Conservation (phyloP, 768 basidiomycete species). For the Lactifluus piperatus region DNA sequence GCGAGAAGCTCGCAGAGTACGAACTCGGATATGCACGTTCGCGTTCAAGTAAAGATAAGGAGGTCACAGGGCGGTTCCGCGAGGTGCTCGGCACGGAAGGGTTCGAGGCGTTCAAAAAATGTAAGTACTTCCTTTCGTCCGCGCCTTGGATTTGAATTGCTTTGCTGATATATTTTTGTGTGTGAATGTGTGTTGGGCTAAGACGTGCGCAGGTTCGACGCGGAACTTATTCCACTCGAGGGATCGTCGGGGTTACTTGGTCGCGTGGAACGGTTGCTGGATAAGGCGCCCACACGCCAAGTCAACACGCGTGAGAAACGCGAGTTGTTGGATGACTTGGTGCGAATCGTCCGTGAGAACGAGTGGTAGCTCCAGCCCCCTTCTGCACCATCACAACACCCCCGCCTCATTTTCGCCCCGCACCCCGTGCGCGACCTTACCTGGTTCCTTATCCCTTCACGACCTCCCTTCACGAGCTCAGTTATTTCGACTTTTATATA, state of each 20-base stretch:
- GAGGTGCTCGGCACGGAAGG: conserved; percentile 17
- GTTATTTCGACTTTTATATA: neutral
- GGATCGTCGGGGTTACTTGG: conserved; percentile 63
- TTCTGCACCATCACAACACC: neutral
- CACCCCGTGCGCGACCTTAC: neutral
- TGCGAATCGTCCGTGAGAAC: conserved; percentile 19
- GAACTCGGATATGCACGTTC: conserved; percentile 21
- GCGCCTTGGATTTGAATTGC: neutral
- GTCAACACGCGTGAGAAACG: conserved; percentile 36
- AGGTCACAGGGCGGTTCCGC: conserved; percentile 18
- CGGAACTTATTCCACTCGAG: conserved; percentile 65
- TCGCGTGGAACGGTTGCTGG: conserved; percentile 53
- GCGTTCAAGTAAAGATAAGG: conserved; percentile 12
- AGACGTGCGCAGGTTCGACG: conserved; percentile 74
- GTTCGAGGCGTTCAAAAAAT: conserved; percentile 41
- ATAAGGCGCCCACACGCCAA: conserved; percentile 32
- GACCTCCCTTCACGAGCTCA: neutral
- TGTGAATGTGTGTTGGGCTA: too few relatives aligned
- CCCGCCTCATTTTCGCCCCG: neutral
- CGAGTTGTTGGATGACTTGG: conserved; percentile 19
- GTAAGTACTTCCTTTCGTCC: conserved; percentile 33
- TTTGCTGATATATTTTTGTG: neutral
- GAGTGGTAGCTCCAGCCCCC: conserved; percentile 4
- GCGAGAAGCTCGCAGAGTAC: conserved; percentile 23
- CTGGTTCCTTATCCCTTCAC: neutral